Conservation (phyloP, 2,329 filamentous ascomycete species). For the Calonectria pseudoreteaudii region DNA sequence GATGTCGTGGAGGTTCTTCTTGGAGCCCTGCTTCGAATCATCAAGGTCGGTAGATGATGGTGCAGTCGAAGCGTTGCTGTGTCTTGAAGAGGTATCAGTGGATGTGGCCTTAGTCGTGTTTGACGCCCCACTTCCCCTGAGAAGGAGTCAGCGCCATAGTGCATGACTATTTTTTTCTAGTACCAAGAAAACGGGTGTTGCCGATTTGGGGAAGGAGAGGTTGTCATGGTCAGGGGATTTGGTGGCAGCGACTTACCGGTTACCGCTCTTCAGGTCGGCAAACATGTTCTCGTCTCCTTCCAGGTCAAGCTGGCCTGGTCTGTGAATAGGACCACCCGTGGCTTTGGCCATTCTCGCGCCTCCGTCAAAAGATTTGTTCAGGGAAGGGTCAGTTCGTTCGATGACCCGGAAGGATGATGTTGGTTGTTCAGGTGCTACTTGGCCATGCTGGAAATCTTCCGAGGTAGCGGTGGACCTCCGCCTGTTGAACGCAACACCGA, state of each 20-base stretch:
- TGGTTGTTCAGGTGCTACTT: conserved; percentile 58
- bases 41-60: conserved; percentile 65
- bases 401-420: conserved; percentile 70
- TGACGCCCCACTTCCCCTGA: conserved; percentile 69
- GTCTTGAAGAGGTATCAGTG: conserved; percentile 70
- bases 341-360: conserved; percentile 57
- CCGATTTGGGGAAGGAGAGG: conserved; percentile 33
- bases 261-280: conserved; percentile 64
- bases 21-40: conserved; percentile 48
- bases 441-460: conserved; percentile 65
- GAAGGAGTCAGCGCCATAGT: conserved; percentile 51
- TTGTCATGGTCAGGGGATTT: background rate
- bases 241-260: conserved; percentile 60
- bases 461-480: conserved; percentile 70
- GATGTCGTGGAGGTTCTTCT: conserved; percentile 52
- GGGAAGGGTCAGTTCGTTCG: conserved; percentile 61
- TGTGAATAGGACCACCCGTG: conserved; percentile 51
- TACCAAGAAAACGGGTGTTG: conserved; percentile 34
- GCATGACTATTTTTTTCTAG: conserved; percentile 44
- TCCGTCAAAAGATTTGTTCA: conserved; percentile 63
- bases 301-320: conserved; percentile 50
- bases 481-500: conserved; percentile 69
- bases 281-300: conserved; percentile 71
- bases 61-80: conserved; percentile 72
- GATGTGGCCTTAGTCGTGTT: conserved; percentile 71